phyloP scores from a whole-genome alignment of 495 filamentous ascomycete species.

The Penicillium salamii region DNA sequence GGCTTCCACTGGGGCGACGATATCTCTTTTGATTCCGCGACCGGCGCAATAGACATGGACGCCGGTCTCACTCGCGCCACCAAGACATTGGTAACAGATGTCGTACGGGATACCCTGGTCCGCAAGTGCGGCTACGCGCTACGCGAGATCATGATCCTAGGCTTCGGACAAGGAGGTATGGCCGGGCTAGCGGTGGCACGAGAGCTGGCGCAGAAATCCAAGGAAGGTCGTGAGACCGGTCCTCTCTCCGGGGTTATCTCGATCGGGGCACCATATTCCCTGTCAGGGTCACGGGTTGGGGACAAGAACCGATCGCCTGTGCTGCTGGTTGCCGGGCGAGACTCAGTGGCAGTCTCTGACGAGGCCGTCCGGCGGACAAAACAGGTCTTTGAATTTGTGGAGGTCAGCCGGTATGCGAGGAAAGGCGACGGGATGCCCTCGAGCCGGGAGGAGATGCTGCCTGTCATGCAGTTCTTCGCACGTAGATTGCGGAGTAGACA shows the following conservation, averaged over 20 bases:
- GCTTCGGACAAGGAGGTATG: conserved; percentile 87
- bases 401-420: conserved; percentile 72
- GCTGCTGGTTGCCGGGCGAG: conserved; percentile 65
- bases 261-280: conserved; percentile 70
- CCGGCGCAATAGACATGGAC: conserved; percentile 71
- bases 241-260: conserved; percentile 63
- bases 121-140: conserved; percentile 66
- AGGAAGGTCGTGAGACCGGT: conserved; percentile 20
- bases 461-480: conserved; percentile 91
- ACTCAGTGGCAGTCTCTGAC: conserved; percentile 59
- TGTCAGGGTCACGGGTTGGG: conserved; percentile 37
- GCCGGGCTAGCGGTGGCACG: conserved; percentile 60
- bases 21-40: conserved; percentile 59
- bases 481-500: conserved; percentile 64
- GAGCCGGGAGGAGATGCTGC: conserved; percentile 82
- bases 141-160: conserved; percentile 72
- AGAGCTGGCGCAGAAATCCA: conserved; percentile 19
- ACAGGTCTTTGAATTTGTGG: conserved; percentile 66
- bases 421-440: conserved; percentile 78
- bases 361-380: conserved; percentile 60
- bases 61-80: conserved; percentile 65
- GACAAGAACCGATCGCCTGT: conserved; percentile 66
- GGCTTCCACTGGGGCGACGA: conserved; percentile 97
- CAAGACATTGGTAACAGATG: conserved; percentile 46
- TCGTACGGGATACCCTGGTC: conserved; percentile 61